Base-by-base conservation (phyloP, 2,329 filamentous ascomycete species). In the Nothopassalora personata region DNA sequence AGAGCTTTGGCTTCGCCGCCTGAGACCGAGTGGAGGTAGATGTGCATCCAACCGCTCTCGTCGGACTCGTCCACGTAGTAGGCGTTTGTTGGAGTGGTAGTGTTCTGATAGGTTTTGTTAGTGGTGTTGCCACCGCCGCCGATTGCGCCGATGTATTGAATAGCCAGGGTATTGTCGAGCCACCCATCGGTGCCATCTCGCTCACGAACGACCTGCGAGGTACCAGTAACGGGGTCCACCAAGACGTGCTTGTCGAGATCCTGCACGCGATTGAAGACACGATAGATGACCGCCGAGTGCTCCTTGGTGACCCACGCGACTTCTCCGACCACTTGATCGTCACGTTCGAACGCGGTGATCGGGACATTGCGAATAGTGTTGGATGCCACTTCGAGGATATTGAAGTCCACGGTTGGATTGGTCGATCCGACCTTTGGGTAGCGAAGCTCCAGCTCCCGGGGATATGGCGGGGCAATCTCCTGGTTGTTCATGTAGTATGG, bases 21-120 rank as follows among this genome's bases (percentile, higher is more conserved):
- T 13, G 80, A 72, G 18, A 86, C 78, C 0, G 85, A 80, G 67
- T 84, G 83, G 0, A 89, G 75, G 67, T 88, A 89, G 49, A 89
- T 74, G 67, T 89, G 86, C 31, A 78, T 80, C 83, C 81, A 87
- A 18, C 86, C 86, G 5, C 81, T 82, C 61, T 83, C 79, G 57
- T 89, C 86, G 0, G 85, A 88, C 2, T 87, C 70, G 65, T 89
- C 87, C 13, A 89, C 74, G 67, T 88, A 89, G 71, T 85, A 87
- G 31, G 31, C 31, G 5, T 34, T 11, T 8, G 31, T 34, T 9
- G 31, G 11, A 9, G 31, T 34, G 1, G 71, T 68, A 2, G 71
- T 67, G 43, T 73, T 73, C 19, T 64, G 77, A 68, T 52, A 51
- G 11, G 31, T 34, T 11, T 4, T 4, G 28, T 31, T 36, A 3